phyloP scores from a whole-genome alignment of 352 stramenopile genomes.

The Phytopythium montanum region DNA sequence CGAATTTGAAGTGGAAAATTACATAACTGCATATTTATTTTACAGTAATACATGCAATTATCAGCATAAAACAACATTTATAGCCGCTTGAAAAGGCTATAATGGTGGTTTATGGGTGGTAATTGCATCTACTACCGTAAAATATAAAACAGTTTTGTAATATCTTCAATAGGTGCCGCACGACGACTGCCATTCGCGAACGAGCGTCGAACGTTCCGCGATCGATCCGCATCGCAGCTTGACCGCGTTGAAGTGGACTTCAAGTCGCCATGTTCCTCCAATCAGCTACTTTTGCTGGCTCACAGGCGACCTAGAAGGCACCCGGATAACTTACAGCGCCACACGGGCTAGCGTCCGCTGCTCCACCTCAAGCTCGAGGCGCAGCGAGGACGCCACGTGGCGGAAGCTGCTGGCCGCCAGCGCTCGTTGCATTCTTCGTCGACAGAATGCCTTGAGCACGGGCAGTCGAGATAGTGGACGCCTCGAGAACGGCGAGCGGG shows the following conservation, averaged over 20 bases:
- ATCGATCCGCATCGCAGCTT: neutral
- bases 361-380: slow-evolving; percentile 13
- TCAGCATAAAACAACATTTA: neutral
- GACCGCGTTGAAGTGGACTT: slow-evolving; percentile 1
- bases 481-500: neutral
- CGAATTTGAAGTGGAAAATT: neutral
- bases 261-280: neutral
- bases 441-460: slow-evolving; percentile 7
- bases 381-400: neutral
- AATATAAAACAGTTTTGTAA: too few species aligned
- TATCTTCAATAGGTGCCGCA: neutral
- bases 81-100: too few species aligned
- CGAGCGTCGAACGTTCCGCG: neutral
- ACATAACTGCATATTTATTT: neutral
- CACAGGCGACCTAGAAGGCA: neutral
- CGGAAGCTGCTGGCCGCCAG: neutral
- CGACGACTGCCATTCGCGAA: neutral
- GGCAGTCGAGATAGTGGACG: neutral
- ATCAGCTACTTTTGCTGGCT: neutral
- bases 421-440: neutral
- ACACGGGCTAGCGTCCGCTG: slow-evolving; percentile 27
- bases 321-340: slow-evolving; percentile 22
- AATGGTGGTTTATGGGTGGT: too few species aligned
- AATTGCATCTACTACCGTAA: too few species aligned
- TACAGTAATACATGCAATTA: neutral